Conservation (phyloP, 768 basidiomycete genomes). For the Candolleomyces eurysporus region DNA sequence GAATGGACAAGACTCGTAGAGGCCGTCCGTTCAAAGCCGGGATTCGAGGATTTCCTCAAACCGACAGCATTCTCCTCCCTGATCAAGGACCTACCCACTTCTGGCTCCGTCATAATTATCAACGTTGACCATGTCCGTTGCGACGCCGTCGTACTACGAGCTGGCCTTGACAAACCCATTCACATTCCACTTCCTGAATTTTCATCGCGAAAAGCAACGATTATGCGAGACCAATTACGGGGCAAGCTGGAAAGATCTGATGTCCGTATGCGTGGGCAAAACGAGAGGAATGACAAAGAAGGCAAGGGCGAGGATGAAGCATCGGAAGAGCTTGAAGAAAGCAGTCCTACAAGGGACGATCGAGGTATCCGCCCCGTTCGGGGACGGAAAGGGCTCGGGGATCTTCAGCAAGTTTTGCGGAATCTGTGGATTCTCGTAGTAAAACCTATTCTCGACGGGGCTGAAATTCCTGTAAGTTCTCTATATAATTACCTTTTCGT, state of each 20-base stretch:
- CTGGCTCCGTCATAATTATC: constrained; percentile 4
- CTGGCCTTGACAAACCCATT: background rate
- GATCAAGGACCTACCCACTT: background rate
- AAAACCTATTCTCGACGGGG: background rate
- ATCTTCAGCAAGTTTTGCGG: background rate
- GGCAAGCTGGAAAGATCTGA: background rate
- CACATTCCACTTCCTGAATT: background rate
- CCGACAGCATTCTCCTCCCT: background rate
- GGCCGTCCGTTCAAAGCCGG: background rate
- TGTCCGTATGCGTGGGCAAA: background rate
- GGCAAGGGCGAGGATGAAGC: background rate
- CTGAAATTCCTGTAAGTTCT: too few species aligned
- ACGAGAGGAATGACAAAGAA: background rate
- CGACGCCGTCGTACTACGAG: background rate
- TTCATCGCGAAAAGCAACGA: background rate
- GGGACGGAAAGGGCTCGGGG: background rate
- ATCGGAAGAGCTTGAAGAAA: background rate
- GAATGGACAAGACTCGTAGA: background rate
- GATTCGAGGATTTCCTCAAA: background rate
- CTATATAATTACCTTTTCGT: background rate
- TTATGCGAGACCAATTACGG: background rate
- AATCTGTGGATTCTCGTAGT: background rate
- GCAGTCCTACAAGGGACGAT: too few species aligned
- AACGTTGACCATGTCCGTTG: constrained; percentile 1
- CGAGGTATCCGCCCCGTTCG: too few species aligned